Percentiles rank a stretch among this genome's conserved stretches.
These are phyloP conservation scores for Fusarium citri DNA, from an alignment of 2,329 filamentous ascomycete species.

Conservation along the genomic window DNA sequence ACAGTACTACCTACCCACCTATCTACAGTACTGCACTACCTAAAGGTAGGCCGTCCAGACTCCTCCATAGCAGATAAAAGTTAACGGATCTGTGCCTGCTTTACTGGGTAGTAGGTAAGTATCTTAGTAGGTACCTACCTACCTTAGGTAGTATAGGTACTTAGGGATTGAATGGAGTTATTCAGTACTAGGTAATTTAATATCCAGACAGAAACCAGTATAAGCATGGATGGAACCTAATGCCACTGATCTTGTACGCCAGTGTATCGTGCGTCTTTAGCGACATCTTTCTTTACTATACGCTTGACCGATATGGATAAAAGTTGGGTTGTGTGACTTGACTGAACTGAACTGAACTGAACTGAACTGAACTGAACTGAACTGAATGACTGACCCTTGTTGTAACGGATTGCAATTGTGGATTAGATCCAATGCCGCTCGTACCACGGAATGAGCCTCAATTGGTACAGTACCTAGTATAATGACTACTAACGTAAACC, in stretches of 20 bases:
- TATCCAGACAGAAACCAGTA: neutral
- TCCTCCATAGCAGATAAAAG: too few species aligned
- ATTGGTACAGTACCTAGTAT: neutral
- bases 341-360: neutral
- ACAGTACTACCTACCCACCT: too few species aligned
- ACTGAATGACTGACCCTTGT: constrained; percentile 9
- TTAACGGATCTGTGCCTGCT: too few species aligned
- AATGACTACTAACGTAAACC: too few species aligned
- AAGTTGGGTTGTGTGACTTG: constrained; percentile 9
- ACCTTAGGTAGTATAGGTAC: too few species aligned
- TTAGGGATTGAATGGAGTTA: too few species aligned
- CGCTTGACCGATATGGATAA: constrained; percentile 23
- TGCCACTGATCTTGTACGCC: constrained; percentile 16
- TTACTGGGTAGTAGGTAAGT: too few species aligned
- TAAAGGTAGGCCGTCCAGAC: neutral
- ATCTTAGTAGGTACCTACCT: too few species aligned
- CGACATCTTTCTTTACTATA: constrained; percentile 21
- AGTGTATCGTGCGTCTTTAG: constrained; percentile 18
- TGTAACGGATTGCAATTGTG: constrained; percentile 5
- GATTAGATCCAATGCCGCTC: constrained; percentile 2
- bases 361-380: neutral
- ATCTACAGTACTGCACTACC: too few species aligned
- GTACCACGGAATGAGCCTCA: constrained; percentile 16
- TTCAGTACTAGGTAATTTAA: too few species aligned
- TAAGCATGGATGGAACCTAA: neutral